These are phyloP conservation scores for Dioszegia hungarica DNA, from an alignment of 768 basidiomycete genomes.

Conservation along the genomic window DNA sequence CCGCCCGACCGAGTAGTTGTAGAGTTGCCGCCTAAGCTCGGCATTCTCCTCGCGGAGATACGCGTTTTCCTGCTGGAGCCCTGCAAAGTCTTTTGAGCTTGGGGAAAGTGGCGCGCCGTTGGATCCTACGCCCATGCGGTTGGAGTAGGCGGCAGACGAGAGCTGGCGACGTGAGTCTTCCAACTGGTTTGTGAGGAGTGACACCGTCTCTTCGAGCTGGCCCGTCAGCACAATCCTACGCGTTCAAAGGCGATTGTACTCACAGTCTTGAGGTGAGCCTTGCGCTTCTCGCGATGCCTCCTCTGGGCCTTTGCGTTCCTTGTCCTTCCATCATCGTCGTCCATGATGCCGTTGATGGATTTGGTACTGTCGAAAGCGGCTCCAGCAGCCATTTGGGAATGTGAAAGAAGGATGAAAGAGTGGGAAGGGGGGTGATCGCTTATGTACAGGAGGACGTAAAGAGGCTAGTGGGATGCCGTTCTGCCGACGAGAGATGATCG, in stretches of 20 bases:
- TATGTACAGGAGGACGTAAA: neutral
- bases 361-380: neutral
- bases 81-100: constrained; percentile 20
- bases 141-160: neutral
- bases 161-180: constrained; percentile 39
- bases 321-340: constrained; percentile 39
- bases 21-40: constrained; percentile 31
- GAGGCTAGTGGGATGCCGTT: neutral
- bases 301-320: constrained; percentile 47
- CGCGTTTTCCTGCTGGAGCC: constrained; percentile 31
- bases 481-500: neutral
- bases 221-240: neutral
- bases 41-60: constrained; percentile 43
- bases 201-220: constrained; percentile 45
- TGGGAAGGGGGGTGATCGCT: neutral
- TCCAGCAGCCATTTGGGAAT: neutral
- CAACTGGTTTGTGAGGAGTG: constrained; percentile 33
- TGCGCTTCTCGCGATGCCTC: constrained; percentile 46
- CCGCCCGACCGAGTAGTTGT: constrained; percentile 1
- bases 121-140: neutral
- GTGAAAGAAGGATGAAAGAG: neutral
- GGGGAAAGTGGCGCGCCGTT: constrained; percentile 3
- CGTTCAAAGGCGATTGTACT: constrained; percentile 11
- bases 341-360: constrained; percentile 11
- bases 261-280: constrained; percentile 43